These are phyloP conservation scores for Naganishia vaughanmartiniae DNA, from an alignment of 768 basidiomycete genomes.

Conservation along the genomic window DNA sequence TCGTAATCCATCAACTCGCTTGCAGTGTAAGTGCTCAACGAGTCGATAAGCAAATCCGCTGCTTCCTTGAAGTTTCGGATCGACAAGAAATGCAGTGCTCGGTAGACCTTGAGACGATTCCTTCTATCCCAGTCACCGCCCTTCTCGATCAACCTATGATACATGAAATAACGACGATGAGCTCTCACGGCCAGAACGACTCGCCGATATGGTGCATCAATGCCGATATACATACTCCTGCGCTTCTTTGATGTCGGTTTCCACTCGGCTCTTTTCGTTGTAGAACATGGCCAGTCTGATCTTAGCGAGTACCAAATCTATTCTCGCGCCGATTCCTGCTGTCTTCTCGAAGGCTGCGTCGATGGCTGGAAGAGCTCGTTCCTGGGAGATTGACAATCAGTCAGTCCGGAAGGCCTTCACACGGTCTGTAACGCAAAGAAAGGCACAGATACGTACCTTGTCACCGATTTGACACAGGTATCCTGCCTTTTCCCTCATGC, in stretches of 20 bases:
- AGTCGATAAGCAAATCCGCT: constrained; percentile 81
- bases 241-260: constrained; percentile 69
- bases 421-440: background rate
- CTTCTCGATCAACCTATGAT: constrained; percentile 76
- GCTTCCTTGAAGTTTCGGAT: constrained; percentile 88
- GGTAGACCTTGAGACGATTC: constrained; percentile 94
- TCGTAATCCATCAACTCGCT: constrained; percentile 83
- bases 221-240: constrained; percentile 63
- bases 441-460: constrained; percentile 54
- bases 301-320: constrained; percentile 85
- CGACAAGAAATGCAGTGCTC: constrained; percentile 75
- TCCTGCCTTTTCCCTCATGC: constrained; percentile 75
- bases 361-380: constrained; percentile 75
- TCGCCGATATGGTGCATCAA: background rate
- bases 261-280: constrained; percentile 70
- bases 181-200: too few species aligned
- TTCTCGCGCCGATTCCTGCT: constrained; percentile 84
- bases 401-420: background rate
- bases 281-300: constrained; percentile 90
- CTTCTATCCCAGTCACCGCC: constrained; percentile 98
- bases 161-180: background rate
- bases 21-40: constrained; percentile 90
- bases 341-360: constrained; percentile 84
- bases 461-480: constrained; percentile 87
- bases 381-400: constrained; percentile 55